These are phyloP conservation scores for Podospora pseudoanserina DNA, from an alignment of 495 filamentous ascomycete genomes.

Conservation along the genomic window DNA sequence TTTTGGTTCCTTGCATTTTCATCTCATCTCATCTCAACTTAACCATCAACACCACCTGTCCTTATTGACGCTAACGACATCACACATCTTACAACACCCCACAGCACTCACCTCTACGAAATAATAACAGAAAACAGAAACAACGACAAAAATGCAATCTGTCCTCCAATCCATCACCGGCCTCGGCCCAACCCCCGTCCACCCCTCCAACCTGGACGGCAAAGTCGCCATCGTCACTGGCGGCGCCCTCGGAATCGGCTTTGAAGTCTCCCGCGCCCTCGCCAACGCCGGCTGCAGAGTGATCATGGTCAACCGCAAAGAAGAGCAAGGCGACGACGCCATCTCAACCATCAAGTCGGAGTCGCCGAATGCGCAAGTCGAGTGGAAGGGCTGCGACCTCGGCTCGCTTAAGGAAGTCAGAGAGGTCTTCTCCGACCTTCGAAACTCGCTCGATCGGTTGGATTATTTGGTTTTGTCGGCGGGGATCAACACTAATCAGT, in stretches of 20 bases:
- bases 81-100: background rate
- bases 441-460: conserved; percentile 32
- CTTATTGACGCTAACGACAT: background rate
- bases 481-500: conserved; percentile 48
- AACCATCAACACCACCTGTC: background rate
- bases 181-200: conserved; percentile 27
- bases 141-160: conserved; percentile 25
- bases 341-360: conserved; percentile 34
- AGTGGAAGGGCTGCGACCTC: conserved; percentile 45
- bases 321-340: conserved; percentile 41
- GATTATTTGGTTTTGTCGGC: conserved; percentile 48
- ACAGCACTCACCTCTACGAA: background rate
- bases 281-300: conserved; percentile 31
- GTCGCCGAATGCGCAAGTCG: conserved; percentile 30
- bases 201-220: conserved; percentile 30
- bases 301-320: conserved; percentile 41
- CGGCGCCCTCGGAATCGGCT: conserved; percentile 52
- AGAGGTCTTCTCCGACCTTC: conserved; percentile 35
- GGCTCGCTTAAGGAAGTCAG: conserved; percentile 37
- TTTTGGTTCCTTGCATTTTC: background rate
- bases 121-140: background rate
- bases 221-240: conserved; percentile 54
- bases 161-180: conserved; percentile 26
- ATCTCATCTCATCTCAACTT: background rate
- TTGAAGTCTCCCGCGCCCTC: conserved; percentile 45